Conservation (phyloP, 2,329 filamentous ascomycete genomes). For the Colletotrichum coccodes region DNA sequence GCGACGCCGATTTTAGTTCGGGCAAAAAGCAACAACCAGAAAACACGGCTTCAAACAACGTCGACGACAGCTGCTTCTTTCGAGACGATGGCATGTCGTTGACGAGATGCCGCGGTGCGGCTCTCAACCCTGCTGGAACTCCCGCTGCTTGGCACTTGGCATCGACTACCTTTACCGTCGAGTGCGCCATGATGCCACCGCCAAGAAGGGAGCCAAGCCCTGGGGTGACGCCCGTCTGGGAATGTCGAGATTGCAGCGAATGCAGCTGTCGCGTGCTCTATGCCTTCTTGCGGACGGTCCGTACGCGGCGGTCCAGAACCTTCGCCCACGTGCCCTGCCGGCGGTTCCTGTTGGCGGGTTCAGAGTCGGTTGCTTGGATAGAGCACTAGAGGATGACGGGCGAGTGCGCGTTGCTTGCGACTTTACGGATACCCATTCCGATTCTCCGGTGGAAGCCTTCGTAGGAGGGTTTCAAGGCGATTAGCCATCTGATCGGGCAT, state of each 20-base stretch:
- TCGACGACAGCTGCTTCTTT: too few species aligned
- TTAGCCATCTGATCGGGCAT: not conserved
- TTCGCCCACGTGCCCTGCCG: slow-evolving; percentile 11
- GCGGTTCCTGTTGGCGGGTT: slow-evolving; percentile 15
- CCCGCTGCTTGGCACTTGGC: slow-evolving; percentile 32
- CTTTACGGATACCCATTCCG: not conserved
- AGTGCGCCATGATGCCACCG: slow-evolving; percentile 5
- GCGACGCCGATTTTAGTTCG: not conserved
- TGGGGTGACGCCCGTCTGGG: not conserved
- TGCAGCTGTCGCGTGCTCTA: slow-evolving; percentile 27
- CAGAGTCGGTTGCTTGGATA: not conserved
- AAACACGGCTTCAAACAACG: too few species aligned
- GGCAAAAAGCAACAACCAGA: not conserved
- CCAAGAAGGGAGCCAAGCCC: slow-evolving; percentile 24
- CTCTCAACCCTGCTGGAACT: slow-evolving; percentile 13
- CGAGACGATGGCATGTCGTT: slow-evolving; percentile 3
- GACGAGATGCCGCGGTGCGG: slow-evolving; percentile 12
- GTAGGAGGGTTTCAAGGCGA: not conserved
- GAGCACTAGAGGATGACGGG: not conserved
- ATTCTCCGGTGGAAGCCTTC: not conserved
- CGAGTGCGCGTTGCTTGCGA: not conserved
- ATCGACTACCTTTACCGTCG: not conserved
- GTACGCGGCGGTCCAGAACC: not conserved
- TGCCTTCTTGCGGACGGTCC: slow-evolving; percentile 13
- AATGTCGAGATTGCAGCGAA: not conserved